Conservation (phyloP, 2,329 filamentous ascomycete genomes). For the Colletotrichum brevisporum region DNA sequence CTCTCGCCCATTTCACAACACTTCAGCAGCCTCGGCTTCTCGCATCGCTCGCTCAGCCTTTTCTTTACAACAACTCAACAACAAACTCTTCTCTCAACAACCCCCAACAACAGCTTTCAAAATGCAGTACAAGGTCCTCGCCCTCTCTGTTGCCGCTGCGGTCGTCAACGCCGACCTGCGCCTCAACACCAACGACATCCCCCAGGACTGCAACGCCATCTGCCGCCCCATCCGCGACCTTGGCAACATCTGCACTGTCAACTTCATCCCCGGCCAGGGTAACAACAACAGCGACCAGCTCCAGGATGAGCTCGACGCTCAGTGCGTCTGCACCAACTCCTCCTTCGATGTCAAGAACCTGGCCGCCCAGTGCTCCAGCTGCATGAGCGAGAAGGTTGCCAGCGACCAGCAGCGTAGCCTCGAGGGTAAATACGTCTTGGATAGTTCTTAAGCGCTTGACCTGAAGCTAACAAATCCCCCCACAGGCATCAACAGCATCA, state of each 20-base stretch:
- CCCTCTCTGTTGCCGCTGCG: conserved; percentile 47
- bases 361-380: conserved; percentile 50
- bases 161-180: conserved; percentile 51
- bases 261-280: conserved; percentile 43
- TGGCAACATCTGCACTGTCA: conserved; percentile 52
- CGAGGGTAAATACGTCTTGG: conserved; percentile 19
- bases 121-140: conserved; percentile 48
- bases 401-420: conserved; percentile 40
- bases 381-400: conserved; percentile 51
- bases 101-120: conserved; percentile 27
- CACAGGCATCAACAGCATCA: conserved; percentile 53
- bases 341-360: conserved; percentile 39
- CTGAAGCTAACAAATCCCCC: neutral
- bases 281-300: conserved; percentile 40
- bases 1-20: conserved; percentile 33
- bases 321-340: conserved; percentile 41
- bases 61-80: conserved; percentile 6
- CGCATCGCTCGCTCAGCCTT: conserved; percentile 28
- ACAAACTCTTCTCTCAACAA: neutral
- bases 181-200: conserved; percentile 52
- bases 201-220: conserved; percentile 51
- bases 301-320: conserved; percentile 38
- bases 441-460: neutral
- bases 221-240: conserved; percentile 54
- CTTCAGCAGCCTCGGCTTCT: conserved; percentile 34